Base-by-base conservation (phyloP, 305 asterid genomes). In the Nicotiana rustica region DNA sequence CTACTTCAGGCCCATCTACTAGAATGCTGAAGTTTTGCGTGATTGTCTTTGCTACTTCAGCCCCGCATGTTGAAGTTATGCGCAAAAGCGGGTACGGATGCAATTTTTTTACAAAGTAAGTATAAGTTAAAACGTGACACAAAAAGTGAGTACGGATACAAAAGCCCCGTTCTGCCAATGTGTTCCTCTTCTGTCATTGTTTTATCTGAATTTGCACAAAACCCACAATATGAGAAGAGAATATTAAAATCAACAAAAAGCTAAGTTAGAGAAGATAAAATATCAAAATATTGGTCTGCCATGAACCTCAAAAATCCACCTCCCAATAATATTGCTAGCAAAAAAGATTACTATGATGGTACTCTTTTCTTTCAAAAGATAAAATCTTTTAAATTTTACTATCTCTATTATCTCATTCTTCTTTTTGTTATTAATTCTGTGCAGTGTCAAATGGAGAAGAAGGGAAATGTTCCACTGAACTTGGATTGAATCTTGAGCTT, bases 271-370 rank as follows among this genome's bases (percentile, higher is more conserved):
- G 4, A 67, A 12, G 36, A 17, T 3, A 29, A 8, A 1, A 75
- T 25, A 75, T 8, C 49, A 35, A 67, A 67, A 67, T 10, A 6
- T 64, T 7, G 31, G 19, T 69, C 35, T 25, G 14, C 9, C 25
- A 75, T 75, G 80, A 65, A 75, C 17, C 29, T 75, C 80, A 75
- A 52, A 75, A 52, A 13, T 41, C 8, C 79, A 73, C 15, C 80
- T 75, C 65, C 65, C 65, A 75, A 49, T 14, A 71, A 52, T 29
- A 25, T 25, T 25, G 29, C 29, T 25, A 25, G 29, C 29, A 25
- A 25, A 25, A 25, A 25, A 25, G 29, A 25, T 0, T 25, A 25
- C 29, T 25, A 25, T 25, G 29, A 25, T 25, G 15, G 15, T 75
- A 61, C 15, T 19, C 31, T 57, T 19, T 19, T 6, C 67, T 19